Evolutionary conservation across 345 rosid genomes (phyloP).

Genomic region (Trapa incisa): DNA sequence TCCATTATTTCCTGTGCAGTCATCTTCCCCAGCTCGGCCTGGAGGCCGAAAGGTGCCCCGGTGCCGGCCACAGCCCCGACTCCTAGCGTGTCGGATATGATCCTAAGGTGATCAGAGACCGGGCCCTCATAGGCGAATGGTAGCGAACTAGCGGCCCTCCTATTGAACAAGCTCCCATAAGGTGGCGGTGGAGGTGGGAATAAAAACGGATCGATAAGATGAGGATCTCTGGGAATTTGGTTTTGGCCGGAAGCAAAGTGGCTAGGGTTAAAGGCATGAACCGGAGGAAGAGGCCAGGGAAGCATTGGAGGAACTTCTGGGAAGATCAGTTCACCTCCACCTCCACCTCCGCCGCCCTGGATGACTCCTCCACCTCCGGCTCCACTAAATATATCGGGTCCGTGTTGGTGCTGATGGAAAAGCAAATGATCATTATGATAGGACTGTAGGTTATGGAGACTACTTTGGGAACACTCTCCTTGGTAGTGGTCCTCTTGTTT

Average conservation of each 20-base stretch:
- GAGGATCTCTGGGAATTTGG: slow-evolving; percentile 1
- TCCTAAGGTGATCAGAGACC: slow-evolving; percentile 57
- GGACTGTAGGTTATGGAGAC: slow-evolving; percentile 44
- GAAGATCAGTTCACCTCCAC: slow-evolving; percentile 16
- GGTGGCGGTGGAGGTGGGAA: slow-evolving; percentile 47
- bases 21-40: slow-evolving; percentile 83
- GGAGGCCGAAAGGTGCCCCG: slow-evolving; percentile 57
- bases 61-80: slow-evolving; percentile 46
- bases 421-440: slow-evolving; percentile 26
- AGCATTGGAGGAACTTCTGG: slow-evolving; percentile 49
- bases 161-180: slow-evolving; percentile 51
- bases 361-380: neutral
- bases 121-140: slow-evolving; percentile 63
- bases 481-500: slow-evolving; percentile 41
- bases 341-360: slow-evolving; percentile 16
- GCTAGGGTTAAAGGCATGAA: slow-evolving; percentile 38
- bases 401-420: slow-evolving; percentile 38
- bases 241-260: slow-evolving; percentile 5
- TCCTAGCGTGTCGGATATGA: slow-evolving; percentile 74
- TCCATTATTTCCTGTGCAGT: slow-evolving; percentile 98
- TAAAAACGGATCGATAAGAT: slow-evolving; percentile 46
- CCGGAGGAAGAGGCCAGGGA: slow-evolving; percentile 44
- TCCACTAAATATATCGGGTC: slow-evolving; percentile 18
- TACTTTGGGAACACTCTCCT: slow-evolving; percentile 40
- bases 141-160: slow-evolving; percentile 39